Percentiles rank a stretch among this genome's conserved stretches.
phyloP scores from a whole-genome alignment of 2,329 filamentous ascomycete species.

The Helicocarpus griseus region DNA sequence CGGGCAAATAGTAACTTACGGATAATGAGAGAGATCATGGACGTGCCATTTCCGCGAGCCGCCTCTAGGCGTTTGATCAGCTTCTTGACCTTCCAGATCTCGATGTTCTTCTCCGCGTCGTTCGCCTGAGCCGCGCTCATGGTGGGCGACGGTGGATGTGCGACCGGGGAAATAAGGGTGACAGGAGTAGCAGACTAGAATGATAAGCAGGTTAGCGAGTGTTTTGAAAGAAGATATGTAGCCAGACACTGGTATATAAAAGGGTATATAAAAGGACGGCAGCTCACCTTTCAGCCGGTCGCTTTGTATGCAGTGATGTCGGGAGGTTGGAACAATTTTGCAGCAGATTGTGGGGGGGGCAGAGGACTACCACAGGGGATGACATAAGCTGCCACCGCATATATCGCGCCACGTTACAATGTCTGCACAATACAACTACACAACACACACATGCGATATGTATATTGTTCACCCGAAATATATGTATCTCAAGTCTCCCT shows the following conservation, averaged over 20 bases:
- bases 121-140: slow-evolving; percentile 75
- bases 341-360: background rate
- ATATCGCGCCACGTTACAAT: too few relatives aligned
- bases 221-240: background rate
- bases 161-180: slow-evolving; percentile 13
- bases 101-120: slow-evolving; percentile 96
- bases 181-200: slow-evolving; percentile 4
- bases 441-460: too few relatives aligned
- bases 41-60: slow-evolving; percentile 95
- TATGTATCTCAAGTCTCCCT: too few relatives aligned
- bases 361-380: background rate
- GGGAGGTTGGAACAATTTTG: background rate
- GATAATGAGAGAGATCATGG: slow-evolving; percentile 99
- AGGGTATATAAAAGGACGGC: too few relatives aligned
- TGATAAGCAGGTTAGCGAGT: background rate
- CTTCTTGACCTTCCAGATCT: slow-evolving; percentile 95
- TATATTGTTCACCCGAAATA: too few relatives aligned
- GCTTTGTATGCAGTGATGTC: background rate
- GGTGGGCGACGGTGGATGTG: slow-evolving; percentile 39
- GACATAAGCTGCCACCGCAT: slow-evolving; percentile 1
- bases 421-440: too few relatives aligned
- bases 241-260: background rate
- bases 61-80: slow-evolving; percentile 97
- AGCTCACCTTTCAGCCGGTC: background rate
- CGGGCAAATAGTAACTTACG: slow-evolving; percentile 49